A percentile compares a stretch with the other conserved stretches of the same genome.
Conservation (phyloP, 495 filamentous ascomycete species). For the Halenospora varia region DNA sequence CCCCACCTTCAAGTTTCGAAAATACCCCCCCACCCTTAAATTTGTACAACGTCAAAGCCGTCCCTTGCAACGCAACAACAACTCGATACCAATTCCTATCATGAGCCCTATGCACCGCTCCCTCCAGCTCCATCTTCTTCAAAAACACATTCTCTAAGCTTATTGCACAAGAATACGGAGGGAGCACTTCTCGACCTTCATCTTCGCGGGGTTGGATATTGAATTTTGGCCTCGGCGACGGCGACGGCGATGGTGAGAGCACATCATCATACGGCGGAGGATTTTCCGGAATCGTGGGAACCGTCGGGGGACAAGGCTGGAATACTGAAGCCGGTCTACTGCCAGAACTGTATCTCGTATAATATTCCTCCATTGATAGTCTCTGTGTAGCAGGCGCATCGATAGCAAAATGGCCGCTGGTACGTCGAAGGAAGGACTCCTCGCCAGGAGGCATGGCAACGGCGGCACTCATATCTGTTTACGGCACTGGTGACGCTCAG, state of each 20-base stretch:
- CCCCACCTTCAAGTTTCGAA: constrained; percentile 27
- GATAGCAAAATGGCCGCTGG: background rate
- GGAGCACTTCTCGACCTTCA: constrained; percentile 41
- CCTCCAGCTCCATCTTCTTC: constrained; percentile 54
- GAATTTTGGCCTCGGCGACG: constrained; percentile 23
- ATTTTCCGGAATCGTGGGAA: constrained; percentile 12
- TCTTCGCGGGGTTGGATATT: constrained; percentile 38
- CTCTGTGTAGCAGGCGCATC: background rate
- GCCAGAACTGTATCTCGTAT: constrained; percentile 25
- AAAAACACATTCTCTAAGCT: constrained; percentile 48
- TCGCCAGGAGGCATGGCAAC: background rate
- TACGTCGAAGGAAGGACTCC: background rate
- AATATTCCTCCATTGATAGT: constrained; percentile 23
- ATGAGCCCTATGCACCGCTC: constrained; percentile 47
- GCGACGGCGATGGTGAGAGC: constrained; percentile 23
- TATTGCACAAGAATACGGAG: constrained; percentile 52
- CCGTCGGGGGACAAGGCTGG: background rate
- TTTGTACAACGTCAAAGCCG: constrained; percentile 52
- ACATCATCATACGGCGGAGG: constrained; percentile 35
- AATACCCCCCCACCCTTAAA: constrained; percentile 42
- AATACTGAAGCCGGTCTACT: constrained; percentile 5
- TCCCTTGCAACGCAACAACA: constrained; percentile 56
- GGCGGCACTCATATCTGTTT: background rate
- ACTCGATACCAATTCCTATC: constrained; percentile 52
- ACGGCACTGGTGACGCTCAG: background rate